phyloP scores from a whole-genome alignment of 2,329 filamentous ascomycete species.

The Ambrosiella beaveri region DNA sequence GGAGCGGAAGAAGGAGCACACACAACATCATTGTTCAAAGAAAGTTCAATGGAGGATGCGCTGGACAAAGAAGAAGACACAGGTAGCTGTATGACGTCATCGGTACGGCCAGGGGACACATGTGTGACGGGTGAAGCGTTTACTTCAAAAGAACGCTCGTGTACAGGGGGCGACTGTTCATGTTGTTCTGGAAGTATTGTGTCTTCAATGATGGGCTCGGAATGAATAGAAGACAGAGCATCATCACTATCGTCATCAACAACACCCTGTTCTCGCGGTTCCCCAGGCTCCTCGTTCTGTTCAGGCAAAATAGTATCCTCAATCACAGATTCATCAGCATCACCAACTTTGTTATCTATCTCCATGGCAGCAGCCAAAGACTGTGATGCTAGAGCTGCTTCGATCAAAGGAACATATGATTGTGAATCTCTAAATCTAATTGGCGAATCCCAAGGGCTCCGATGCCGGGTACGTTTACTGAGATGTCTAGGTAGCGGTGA shows the following conservation, averaged over 20 bases:
- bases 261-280: not conserved
- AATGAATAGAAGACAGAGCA: no score
- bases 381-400: not conserved
- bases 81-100: not conserved
- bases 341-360: slow-evolving; percentile 4
- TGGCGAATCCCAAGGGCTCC: not conserved
- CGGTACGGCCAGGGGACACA: not conserved
- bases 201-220: no score
- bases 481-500: not conserved
- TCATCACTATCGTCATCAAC: not conserved
- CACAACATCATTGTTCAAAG: not conserved
- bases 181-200: no score
- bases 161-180: not conserved
- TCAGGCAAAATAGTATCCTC: slow-evolving; percentile 2
- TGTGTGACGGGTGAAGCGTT: not conserved
- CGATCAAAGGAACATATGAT: not conserved
- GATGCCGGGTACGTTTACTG: not conserved
- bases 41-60: not conserved
- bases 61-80: not conserved
- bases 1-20: not conserved
- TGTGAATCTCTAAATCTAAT: not conserved
- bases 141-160: not conserved
- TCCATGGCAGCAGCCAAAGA: not conserved
- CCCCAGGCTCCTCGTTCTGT: not conserved
- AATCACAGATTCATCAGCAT: slow-evolving; percentile 1